Evolutionary conservation across 2,329 filamentous ascomycete genomes (phyloP).

Genomic region (Didymella glomerata): DNA sequence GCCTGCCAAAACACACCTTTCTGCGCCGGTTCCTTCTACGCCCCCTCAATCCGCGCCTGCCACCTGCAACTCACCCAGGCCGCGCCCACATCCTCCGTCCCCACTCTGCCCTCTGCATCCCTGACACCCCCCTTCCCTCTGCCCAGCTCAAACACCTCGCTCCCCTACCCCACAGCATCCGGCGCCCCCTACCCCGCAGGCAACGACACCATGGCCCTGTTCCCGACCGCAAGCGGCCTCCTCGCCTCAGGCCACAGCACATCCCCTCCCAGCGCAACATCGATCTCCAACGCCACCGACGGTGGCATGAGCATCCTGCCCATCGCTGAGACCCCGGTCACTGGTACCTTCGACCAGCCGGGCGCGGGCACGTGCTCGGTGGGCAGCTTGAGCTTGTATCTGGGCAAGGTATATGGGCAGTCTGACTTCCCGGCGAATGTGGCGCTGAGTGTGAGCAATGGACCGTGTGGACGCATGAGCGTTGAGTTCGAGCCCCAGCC

Average conservation of each 20-base stretch:
- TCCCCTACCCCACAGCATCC: constrained; percentile 9
- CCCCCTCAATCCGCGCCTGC: constrained; percentile 30
- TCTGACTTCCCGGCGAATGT: constrained; percentile 24
- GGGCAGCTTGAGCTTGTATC: constrained; percentile 29
- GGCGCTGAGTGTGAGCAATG: constrained; percentile 33
- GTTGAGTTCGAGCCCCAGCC: constrained; percentile 11
- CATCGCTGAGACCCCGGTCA: constrained; percentile 1
- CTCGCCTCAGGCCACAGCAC: constrained; percentile 4
- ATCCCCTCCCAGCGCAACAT: constrained; percentile 12
- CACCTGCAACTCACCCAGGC: constrained; percentile 34
- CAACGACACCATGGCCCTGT: constrained; percentile 10
- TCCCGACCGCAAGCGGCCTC: constrained; percentile 12
- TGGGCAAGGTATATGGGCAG: constrained; percentile 33
- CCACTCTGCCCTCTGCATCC: constrained; percentile 7
- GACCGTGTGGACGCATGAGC: constrained; percentile 34
- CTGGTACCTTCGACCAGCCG: constrained; percentile 6
- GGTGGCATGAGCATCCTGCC: constrained; percentile 14
- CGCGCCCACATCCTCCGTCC: constrained; percentile 17
- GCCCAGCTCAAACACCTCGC: constrained; percentile 10
- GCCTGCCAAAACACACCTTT: constrained; percentile 37
- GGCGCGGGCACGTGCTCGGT: constrained; percentile 6
- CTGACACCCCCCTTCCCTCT: constrained; percentile 13
- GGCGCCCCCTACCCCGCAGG: constrained; percentile 10
- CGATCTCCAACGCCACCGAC: constrained; percentile 1
- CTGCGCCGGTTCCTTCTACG: constrained; percentile 40